These are phyloP conservation scores for Magnolia officinalis DNA, from an alignment of 164 flowering plant species.

Conservation along the genomic window DNA sequence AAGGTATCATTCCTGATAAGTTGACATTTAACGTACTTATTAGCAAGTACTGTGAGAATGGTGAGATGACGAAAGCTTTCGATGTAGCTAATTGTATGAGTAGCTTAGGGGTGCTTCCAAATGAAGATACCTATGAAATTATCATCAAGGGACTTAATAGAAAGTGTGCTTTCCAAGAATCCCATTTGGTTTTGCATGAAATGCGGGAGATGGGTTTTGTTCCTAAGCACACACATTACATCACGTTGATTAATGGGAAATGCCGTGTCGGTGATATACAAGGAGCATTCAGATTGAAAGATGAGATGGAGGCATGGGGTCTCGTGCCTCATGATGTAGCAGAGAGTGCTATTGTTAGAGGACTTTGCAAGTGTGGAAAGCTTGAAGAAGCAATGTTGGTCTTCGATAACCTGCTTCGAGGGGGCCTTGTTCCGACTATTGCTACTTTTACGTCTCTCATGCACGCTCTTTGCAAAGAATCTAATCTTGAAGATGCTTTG, in stretches of 20 bases:
- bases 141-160: slow-evolving; percentile 53
- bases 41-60: slow-evolving; percentile 38
- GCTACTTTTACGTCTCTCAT: slow-evolving; percentile 79
- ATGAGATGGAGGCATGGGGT: slow-evolving; percentile 55
- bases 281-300: slow-evolving; percentile 62
- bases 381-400: slow-evolving; percentile 60
- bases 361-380: slow-evolving; percentile 63
- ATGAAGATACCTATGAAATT: slow-evolving; percentile 31
- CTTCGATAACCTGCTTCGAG: slow-evolving; percentile 51
- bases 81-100: slow-evolving; percentile 47
- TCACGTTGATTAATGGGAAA: slow-evolving; percentile 55
- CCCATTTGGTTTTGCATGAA: slow-evolving; percentile 40
- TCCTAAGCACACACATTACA: slow-evolving; percentile 45
- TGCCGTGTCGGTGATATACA: slow-evolving; percentile 54
- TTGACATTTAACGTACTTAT: slow-evolving; percentile 54
- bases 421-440: slow-evolving; percentile 49
- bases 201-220: slow-evolving; percentile 51
- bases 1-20: slow-evolving; percentile 45
- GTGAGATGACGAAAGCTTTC: slow-evolving; percentile 44
- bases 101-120: slow-evolving; percentile 33
- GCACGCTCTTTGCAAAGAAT: slow-evolving; percentile 54
- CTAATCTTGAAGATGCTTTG: slow-evolving; percentile 46
- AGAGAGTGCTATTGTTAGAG: slow-evolving; percentile 77
- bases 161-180: slow-evolving; percentile 31
- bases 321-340: slow-evolving; percentile 46